These are phyloP conservation scores for Larix kaempferi DNA, from an alignment of 75 land plant species.

Conservation along the genomic window DNA sequence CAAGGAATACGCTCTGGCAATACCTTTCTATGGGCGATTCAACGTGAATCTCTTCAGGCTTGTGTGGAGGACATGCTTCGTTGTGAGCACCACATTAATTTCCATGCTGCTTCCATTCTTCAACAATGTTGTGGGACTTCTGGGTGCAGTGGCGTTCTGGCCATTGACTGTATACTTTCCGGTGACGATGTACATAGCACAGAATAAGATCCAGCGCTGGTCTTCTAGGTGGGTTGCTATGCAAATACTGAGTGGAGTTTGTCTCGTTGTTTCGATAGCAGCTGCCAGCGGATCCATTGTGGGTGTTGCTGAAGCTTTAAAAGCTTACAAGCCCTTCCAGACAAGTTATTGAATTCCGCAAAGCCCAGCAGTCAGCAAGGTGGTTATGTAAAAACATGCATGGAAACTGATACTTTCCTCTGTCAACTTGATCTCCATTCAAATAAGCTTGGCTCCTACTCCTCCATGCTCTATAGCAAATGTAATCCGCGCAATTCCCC, in stretches of 20 bases:
- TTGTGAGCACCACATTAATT: slow-evolving; percentile 52
- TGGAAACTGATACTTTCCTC: no score
- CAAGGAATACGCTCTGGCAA: slow-evolving; percentile 20
- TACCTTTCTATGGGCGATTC: slow-evolving; percentile 18
- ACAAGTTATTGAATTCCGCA: slow-evolving; percentile 10
- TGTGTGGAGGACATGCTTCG: slow-evolving; percentile 58
- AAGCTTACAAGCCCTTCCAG: slow-evolving; percentile 17
- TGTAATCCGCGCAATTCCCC: no score
- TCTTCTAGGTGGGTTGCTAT: slow-evolving; percentile 20
- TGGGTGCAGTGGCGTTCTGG: slow-evolving; percentile 27
- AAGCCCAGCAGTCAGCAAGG: no score
- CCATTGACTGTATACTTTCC: slow-evolving; percentile 42
- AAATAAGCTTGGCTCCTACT: no score
- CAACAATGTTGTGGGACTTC: slow-evolving; percentile 66
- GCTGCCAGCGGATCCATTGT: slow-evolving; percentile 38
- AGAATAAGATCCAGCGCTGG: slow-evolving; percentile 8
- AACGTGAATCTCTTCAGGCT: slow-evolving; percentile 53
- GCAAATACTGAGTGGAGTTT: slow-evolving; percentile 18
- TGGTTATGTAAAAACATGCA: no score
- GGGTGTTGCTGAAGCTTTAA: slow-evolving; percentile 22
- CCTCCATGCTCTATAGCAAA: no score
- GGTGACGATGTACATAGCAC: slow-evolving; percentile 23
- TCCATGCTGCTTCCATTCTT: slow-evolving; percentile 83
- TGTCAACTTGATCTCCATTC: no score
- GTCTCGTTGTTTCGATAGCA: slow-evolving; percentile 37